Conservation (phyloP, 1,284 basidiomycete genomes). For the Vanrija humicola region DNA sequence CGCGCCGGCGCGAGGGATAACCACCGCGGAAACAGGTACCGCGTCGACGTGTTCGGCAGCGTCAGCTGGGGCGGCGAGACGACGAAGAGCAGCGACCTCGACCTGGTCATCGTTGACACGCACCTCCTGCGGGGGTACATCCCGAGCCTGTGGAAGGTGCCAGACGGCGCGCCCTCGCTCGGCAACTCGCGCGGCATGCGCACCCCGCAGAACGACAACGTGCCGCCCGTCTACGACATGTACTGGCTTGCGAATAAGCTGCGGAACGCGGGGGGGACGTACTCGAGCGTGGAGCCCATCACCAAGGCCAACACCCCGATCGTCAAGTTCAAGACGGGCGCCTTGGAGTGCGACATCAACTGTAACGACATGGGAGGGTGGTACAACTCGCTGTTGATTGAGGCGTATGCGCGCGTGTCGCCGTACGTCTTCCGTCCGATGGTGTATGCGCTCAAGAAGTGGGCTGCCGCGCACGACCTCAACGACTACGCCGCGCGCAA, state of each 20-base stretch:
- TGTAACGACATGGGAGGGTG: conserved; percentile 48
- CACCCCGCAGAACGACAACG: conserved; percentile 1
- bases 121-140: conserved; percentile 31
- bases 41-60: conserved; percentile 49
- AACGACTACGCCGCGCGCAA: conserved; percentile 42
- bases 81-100: conserved; percentile 39
- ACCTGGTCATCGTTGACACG: conserved; percentile 41
- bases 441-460: conserved; percentile 46
- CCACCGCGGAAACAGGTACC: conserved; percentile 18
- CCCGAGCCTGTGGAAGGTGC: conserved; percentile 21
- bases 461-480: conserved; percentile 39
- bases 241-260: conserved; percentile 23
- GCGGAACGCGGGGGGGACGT: conserved; percentile 5
- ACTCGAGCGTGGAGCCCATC: conserved; percentile 24
- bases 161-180: not conserved
- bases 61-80: conserved; percentile 47
- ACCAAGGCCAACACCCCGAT: conserved; percentile 41
- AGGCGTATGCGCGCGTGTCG: conserved; percentile 43
- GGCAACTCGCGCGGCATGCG: not conserved
- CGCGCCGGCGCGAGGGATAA: not conserved
- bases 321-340: conserved; percentile 41
- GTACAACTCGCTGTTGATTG: conserved; percentile 48
- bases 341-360: conserved; percentile 41
- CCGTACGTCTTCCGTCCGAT: conserved; percentile 46
- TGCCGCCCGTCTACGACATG: conserved; percentile 38